Base-by-base conservation (phyloP, 441 rosid species). In the Adansonia gregorii region DNA sequence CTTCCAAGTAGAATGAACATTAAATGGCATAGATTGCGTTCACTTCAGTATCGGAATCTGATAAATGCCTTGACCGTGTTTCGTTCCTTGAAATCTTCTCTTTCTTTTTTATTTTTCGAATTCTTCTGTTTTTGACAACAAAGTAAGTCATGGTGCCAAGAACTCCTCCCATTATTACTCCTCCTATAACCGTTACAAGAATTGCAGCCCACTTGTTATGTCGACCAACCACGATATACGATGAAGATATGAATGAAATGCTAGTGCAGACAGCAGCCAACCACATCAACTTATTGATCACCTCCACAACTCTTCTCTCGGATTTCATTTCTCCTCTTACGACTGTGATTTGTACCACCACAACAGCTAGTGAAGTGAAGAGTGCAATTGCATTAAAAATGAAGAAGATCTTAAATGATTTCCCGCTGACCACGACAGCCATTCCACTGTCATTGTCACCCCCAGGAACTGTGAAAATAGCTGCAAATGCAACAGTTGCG, bases 241-340 rank as follows among this genome's bases (percentile, higher is more conserved):
- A 86, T 0, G 97, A 89, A 6, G 97, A 86, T 22, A 87, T 87
- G 31, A 93, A 95, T 0, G 97, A 91, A 56, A 91, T 90, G 0
- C 92, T 83, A 15, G 97, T 93, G 88, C 94, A 93, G 22, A 91
- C 94, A 55, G 97, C 88, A 8, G 98, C 98, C 17, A 95, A 74
- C 98, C 99, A 95, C 98, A 95, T 90, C 75, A 95, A 76, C 82
- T 95, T 95, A 77, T 95, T 95, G 79, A 93, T 95, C 75, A 92
- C 89, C 83, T 90, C 93, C 63, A 90, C 87, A 1, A 95, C 97
- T 76, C 86, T 88, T 83, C 95, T 88, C 77, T 91, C 97, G 0
- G 97, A 76, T 71, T 93, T 93, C 9, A 93, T 81, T 83, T 92
- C 97, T 67, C 98, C 97, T 61, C 99, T 89, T 5, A 95, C 98